Percentiles rank a stretch among this genome's conserved stretches.
phyloP scores from a whole-genome alignment of 2,329 filamentous ascomycete genomes.

The Fusarium robinianum region DNA sequence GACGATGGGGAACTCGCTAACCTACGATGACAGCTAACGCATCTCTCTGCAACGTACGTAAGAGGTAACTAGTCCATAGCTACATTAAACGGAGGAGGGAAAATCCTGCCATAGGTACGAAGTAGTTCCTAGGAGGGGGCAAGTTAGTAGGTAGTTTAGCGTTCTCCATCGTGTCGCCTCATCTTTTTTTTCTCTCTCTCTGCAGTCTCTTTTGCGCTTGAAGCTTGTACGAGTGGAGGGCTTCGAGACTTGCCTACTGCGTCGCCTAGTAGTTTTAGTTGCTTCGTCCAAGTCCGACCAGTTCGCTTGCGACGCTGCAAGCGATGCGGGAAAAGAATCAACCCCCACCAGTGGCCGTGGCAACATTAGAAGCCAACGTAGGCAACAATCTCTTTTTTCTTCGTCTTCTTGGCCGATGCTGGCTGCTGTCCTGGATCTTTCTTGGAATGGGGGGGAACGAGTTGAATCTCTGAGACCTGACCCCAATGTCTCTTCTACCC shows the following conservation, averaged over 20 bases:
- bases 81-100: too few species aligned
- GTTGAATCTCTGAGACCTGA: too few species aligned
- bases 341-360: constrained; percentile 34
- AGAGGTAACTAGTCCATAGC: too few species aligned
- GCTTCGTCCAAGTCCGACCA: constrained; percentile 19
- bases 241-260: constrained; percentile 30
- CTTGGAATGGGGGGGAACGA: too few species aligned
- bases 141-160: constrained; percentile 10
- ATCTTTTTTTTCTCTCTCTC: constrained; percentile 5
- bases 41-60: too few species aligned
- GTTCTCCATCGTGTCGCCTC: constrained; percentile 12
- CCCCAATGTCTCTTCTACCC: constrained; percentile 12
- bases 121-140: neutral
- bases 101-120: too few species aligned
- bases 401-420: constrained; percentile 3
- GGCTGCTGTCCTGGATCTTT: constrained; percentile 1
- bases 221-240: constrained; percentile 7
- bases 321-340: constrained; percentile 4
- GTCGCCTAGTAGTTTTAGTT: constrained; percentile 32
- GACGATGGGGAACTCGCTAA: too few species aligned
- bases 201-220: constrained; percentile 3
- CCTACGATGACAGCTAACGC: too few species aligned
- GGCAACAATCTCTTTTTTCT: constrained; percentile 17
- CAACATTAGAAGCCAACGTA: constrained; percentile 25
- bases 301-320: neutral